Evolutionary conservation across 129 eudicot genomes (phyloP), one percentile per base, ranked within the genome.

Genomic region (Tagetes patula): DNA sequence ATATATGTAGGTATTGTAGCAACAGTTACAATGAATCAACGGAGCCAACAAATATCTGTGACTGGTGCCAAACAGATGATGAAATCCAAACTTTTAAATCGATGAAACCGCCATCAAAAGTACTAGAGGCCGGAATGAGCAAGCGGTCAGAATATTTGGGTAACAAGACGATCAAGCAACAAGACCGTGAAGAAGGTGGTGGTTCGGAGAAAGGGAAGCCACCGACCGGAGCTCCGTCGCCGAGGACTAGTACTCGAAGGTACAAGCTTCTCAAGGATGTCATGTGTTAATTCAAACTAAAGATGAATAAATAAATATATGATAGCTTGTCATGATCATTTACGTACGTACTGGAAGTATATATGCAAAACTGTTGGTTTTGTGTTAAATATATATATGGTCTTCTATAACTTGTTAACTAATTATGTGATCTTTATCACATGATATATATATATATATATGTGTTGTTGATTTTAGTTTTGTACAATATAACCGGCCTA

Each of bases 231-330:
- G 79, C 73, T 6, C 93, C 96, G 36, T 91, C 97, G 0, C 97
- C 97, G 2, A 78, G 97, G 71, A 84, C 89, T 14, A 50, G 95
- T 61, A 83, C 89, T 20, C 56, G 96, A 39, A 85, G 96, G 88
- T 91, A 91, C 85, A 91, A 88, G 85, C 97, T 91, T 78, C 97
- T 91, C 78, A 91, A 91, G 87, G 97, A 91, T 88, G 97, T 91
- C 6, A 88, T 84, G 97, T 91, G 88, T 84, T 86, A 73, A 20
- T 20, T 20, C 27, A 20, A 20, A 20, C 27, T 20, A 20, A 20
- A 81, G 63, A 48, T 34, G 5, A 7, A 72, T 8, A 46, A 8
- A 36, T 48, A 74, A 60, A 72, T 20, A 20, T 20, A 20, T 20
- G 27, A 20, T 20, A 20, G 27, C 27, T 20, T 20, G 27, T 20